Base-by-base conservation (phyloP, 2,329 filamentous ascomycete species). In the Emergomyces orientalis region DNA sequence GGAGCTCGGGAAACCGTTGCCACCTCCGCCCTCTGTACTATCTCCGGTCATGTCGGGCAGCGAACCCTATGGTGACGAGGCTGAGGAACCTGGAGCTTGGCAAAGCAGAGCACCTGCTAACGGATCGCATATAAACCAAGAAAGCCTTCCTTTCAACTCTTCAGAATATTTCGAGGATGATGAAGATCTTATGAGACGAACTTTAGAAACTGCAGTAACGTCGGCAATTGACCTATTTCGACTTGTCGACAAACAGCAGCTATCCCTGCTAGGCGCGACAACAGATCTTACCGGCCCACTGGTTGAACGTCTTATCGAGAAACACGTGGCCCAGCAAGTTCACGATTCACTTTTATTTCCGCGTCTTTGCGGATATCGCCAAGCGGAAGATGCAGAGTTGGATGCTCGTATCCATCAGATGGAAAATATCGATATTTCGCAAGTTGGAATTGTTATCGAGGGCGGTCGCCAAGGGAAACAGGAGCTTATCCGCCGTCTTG, bases 211-310 rank as follows among this genome's bases (percentile, higher is more conserved):
- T 1, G 92, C 93, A 1, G 90, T 99, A 13, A 96, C 91, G 11
- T 85, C 89, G 11, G 94, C 92, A 0, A 97, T 99, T 67, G 94
- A 99, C 71, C 82, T 97, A 0, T 99, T 99, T 68, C 93, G 97
- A 70, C 87, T 87, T 64, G 93, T 99, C 6, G 94, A 99, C 73
- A 96, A 96, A 74, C 90, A 96, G 70, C 94, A 97, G 70, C 80
- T 99, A 34, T 97, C 93, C 2, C 82, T 96, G 43, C 81, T 99
- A 4, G 94, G 92, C 22, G 90, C 92, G 4, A 96, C 91, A 1
- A 99, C 95, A 1, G 91, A 97, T 72, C 78, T 99, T 60, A 97
- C 94, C 0, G 93, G 94, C 0, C 90, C 92, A 1, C 79, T 95
- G 9, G 92, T 99, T 1, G 95, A 99, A 77, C 87, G 90, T 65